Conservation (phyloP, 108 stramenopile genomes). For the Pseudonitzschia multiseries region DNA sequence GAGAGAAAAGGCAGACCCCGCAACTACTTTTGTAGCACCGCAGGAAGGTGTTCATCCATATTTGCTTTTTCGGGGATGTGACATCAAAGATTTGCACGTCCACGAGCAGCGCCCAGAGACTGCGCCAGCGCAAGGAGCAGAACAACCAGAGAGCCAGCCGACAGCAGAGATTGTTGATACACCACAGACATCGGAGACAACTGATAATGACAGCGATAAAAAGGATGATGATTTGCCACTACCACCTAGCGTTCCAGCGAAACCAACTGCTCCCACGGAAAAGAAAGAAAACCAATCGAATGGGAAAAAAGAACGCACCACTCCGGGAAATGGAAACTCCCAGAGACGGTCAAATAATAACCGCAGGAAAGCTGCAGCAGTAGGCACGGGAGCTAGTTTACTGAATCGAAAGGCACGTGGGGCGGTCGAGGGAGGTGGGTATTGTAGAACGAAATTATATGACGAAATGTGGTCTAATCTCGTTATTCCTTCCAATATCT, state of each 20-base stretch:
- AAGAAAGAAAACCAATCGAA: conserved; percentile 4
- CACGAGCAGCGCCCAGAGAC: conserved; percentile 59
- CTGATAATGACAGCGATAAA: not conserved
- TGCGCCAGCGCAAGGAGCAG: conserved; percentile 2
- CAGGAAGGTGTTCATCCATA: conserved; percentile 81
- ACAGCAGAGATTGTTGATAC: not conserved
- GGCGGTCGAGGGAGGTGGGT: conserved; percentile 52
- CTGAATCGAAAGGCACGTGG: conserved; percentile 72
- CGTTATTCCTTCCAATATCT: not conserved
- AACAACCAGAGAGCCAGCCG: not conserved
- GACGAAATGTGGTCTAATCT: not conserved
- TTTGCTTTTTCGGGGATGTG: conserved; percentile 88
- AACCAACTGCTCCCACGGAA: conserved; percentile 3
- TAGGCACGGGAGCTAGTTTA: conserved; percentile 79
- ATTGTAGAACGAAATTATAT: not conserved
- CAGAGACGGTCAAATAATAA: conserved; percentile 13
- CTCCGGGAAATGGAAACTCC: conserved; percentile 13
- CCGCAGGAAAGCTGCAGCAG: conserved; percentile 20
- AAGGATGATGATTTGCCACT: not conserved
- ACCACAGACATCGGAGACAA: conserved; percentile 9
- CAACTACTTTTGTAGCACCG: conserved; percentile 74
- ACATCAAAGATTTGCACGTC: conserved; percentile 97
- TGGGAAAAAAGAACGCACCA: conserved; percentile 11
- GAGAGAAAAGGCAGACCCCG: conserved; percentile 59
- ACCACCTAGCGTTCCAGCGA: not conserved